phyloP scores from a whole-genome alignment of 371 early-diverging fungal genomes.

The Dinochytrium kinnereticum region DNA sequence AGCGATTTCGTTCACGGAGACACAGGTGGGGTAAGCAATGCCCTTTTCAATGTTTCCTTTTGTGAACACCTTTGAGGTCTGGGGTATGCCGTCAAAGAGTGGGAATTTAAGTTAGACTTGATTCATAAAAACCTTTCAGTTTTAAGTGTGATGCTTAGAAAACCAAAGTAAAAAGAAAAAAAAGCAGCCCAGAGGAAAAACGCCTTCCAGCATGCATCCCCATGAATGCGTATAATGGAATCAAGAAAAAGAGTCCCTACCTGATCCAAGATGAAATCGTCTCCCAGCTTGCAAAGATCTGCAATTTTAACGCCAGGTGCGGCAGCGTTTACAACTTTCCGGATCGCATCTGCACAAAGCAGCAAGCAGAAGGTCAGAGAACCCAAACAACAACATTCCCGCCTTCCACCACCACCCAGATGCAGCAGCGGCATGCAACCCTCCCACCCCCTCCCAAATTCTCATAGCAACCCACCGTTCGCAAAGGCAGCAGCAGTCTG shows the following conservation, averaged over 20 bases:
- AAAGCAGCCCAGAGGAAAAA: too few relatives aligned
- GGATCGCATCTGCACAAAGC: constrained; percentile 27
- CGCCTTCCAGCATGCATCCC: too few relatives aligned
- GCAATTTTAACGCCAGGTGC: constrained; percentile 63
- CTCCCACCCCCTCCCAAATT: neutral
- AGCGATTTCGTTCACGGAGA: constrained; percentile 80
- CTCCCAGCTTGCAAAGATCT: constrained; percentile 83
- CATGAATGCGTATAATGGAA: neutral
- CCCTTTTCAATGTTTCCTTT: constrained; percentile 78
- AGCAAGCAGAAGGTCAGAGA: neutral
- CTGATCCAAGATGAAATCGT: constrained; percentile 66
- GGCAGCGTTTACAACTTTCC: constrained; percentile 15
- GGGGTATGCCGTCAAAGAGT: too few relatives aligned
- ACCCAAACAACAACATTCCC: neutral
- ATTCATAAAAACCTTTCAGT: too few relatives aligned
- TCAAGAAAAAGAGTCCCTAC: constrained; percentile 24
- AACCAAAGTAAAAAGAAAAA: too few relatives aligned
- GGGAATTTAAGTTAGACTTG: too few relatives aligned
- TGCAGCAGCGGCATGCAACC: too few relatives aligned
- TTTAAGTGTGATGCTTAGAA: too few relatives aligned
- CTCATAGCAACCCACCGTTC: constrained; percentile 59
- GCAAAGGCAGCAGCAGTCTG: constrained; percentile 80
- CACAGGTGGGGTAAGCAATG: constrained; percentile 83
- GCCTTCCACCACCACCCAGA: neutral
- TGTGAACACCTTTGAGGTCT: constrained; percentile 73